Evolutionary conservation across 2,329 filamentous ascomycete species (phyloP).

Genomic region (Beauveria bassiana): DNA sequence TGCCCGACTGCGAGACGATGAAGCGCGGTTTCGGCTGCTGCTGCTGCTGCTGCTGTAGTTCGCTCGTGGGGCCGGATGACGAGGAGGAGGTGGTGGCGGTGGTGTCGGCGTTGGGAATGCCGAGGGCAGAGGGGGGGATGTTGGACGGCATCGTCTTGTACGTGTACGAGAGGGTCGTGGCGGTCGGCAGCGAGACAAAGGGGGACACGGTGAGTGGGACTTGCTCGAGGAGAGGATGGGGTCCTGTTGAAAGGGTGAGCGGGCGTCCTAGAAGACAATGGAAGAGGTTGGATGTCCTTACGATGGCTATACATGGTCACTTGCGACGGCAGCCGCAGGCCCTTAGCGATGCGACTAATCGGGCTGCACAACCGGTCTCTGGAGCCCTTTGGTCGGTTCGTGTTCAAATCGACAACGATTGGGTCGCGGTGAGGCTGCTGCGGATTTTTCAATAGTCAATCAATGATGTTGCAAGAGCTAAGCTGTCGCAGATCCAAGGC

Average conservation of each 20-base stretch:
- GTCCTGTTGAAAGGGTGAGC: constrained; percentile 32
- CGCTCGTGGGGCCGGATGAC: too few relatives aligned
- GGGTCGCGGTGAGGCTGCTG: background rate
- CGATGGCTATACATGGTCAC: constrained; percentile 27
- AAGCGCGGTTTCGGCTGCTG: constrained; percentile 53
- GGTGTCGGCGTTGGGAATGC: constrained; percentile 24
- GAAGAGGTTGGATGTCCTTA: constrained; percentile 16
- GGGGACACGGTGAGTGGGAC: constrained; percentile 90
- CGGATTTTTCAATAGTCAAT: background rate
- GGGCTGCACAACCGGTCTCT: too few relatives aligned
- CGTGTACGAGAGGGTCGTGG: constrained; percentile 88
- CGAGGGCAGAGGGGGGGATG: constrained; percentile 49
- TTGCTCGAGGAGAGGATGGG: constrained; percentile 84
- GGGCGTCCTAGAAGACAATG: background rate
- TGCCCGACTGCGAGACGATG: constrained; percentile 68
- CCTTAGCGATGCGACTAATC: background rate
- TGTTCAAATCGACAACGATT: background rate
- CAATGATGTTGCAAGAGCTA: background rate
- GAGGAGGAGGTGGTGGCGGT: constrained; percentile 17
- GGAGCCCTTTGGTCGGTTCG: too few relatives aligned
- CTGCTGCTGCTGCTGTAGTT: constrained; percentile 13
- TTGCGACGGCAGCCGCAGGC: background rate
- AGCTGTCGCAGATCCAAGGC: background rate
- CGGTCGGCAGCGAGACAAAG: constrained; percentile 82
- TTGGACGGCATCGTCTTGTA: constrained; percentile 87